Conservation (phyloP, 2,329 filamentous ascomycete genomes). For the Cladosporium austrohemisphaericum region DNA sequence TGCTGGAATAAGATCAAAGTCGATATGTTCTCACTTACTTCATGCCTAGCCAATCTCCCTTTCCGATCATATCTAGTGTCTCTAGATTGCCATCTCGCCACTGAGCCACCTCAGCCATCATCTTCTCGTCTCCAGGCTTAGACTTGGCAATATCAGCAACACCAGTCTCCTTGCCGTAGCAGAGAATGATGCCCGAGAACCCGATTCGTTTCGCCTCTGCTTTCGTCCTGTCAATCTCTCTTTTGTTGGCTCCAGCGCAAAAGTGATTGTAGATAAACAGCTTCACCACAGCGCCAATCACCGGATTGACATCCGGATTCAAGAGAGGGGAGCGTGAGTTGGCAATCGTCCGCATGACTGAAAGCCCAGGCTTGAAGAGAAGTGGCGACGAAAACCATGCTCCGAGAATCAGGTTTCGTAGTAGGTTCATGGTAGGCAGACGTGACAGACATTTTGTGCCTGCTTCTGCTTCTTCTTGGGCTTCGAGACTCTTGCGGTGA, state of each 20-base stretch:
- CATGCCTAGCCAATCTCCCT: slow-evolving; percentile 51
- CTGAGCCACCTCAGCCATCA: slow-evolving; percentile 34
- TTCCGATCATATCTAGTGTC: slow-evolving; percentile 50
- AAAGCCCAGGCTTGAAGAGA: slow-evolving; percentile 31
- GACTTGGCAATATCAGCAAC: slow-evolving; percentile 42
- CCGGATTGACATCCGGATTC: slow-evolving; percentile 47
- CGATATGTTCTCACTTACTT: slow-evolving; percentile 38
- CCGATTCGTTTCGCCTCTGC: slow-evolving; percentile 47
- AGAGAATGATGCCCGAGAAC: slow-evolving; percentile 52
- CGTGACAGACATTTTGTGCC: slow-evolving; percentile 21
- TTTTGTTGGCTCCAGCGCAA: slow-evolving; percentile 50
- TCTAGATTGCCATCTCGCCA: slow-evolving; percentile 54
- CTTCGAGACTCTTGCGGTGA: slow-evolving; percentile 15
- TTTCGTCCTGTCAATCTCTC: slow-evolving; percentile 46
- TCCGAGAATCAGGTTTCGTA: slow-evolving; percentile 32
- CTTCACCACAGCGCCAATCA: slow-evolving; percentile 45
- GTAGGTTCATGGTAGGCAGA: slow-evolving; percentile 24
- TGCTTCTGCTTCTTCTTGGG: slow-evolving; percentile 10
- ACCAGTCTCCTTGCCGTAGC: slow-evolving; percentile 51
- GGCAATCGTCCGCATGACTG: slow-evolving; percentile 37
- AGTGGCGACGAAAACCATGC: slow-evolving; percentile 31
- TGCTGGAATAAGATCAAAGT: not conserved
- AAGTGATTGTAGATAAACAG: slow-evolving; percentile 55
- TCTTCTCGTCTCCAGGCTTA: slow-evolving; percentile 38
- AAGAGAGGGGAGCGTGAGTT: slow-evolving; percentile 43